Base-by-base conservation (phyloP, 2,329 filamentous ascomycete genomes). In the Fusarium sp. region DNA sequence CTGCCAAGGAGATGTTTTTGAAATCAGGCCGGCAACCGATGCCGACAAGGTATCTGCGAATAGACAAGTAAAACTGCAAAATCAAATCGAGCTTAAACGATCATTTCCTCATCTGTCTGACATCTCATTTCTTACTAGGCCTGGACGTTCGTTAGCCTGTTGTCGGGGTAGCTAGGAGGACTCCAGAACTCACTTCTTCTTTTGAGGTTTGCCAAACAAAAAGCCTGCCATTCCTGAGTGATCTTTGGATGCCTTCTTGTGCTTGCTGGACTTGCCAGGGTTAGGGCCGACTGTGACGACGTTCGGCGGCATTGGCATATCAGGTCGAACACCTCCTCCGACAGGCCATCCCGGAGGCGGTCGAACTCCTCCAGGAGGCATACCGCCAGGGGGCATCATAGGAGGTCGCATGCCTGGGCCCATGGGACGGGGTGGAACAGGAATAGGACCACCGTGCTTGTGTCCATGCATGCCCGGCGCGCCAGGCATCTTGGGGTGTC, bases 141-240 rank as follows among this genome's bases (percentile, higher is more conserved):
- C 76, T 75, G 20, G 16, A 45, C 18, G 24, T 30, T 8, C 48
- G 57, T 75, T 57, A 73, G 60, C 45, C 55, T 24, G 28, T n/a
- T 65, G 33, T 18, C 44, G 33, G 11, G 22, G 26, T 22, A 8
- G 33, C 26, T n/a, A 5, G 9, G 20, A 11, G 16, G 20, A 26
- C 20, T 28, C 8, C 9, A 24, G 16, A 26, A 75, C 79, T 75
- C 63, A 81, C 76, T 79, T 81, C 76, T 80, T 80, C 73, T 78
- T 79, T 24, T 66, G 51, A 28, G 78, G 77, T 47, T 78, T 79
- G 50, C 77, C 78, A 38, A 75, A 77, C 47, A 79, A 71, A 53
- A 79, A 79, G 22, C 71, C 74, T 53, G 71, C 65, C 64, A 77
- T 48, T 12, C 47, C 62, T 16, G 75, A 75, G 30, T 70, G 60